Conservation (phyloP, 495 filamentous ascomycete species). For the Daldinia grandis region DNA sequence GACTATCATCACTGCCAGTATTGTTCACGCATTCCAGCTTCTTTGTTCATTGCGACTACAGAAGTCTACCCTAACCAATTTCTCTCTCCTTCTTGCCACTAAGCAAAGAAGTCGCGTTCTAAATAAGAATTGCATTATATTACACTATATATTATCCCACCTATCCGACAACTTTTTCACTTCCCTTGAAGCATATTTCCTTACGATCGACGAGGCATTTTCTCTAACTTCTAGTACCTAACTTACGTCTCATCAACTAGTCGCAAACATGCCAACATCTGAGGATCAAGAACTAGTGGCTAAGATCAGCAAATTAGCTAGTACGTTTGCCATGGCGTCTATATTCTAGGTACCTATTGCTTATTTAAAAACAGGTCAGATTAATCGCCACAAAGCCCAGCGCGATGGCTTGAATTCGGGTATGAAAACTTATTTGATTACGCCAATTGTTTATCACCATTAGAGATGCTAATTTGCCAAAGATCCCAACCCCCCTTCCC, state of each 20-base stretch:
- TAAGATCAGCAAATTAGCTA: slow-evolving; percentile 78
- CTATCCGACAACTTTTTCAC: neutral
- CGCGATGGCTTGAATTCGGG: slow-evolving; percentile 46
- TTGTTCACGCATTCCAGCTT: slow-evolving; percentile 1
- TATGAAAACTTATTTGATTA: slow-evolving; percentile 16
- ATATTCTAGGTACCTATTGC: slow-evolving; percentile 8
- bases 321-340: slow-evolving; percentile 54
- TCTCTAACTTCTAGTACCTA: slow-evolving; percentile 16
- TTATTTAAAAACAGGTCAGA: slow-evolving; percentile 66
- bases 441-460: neutral
- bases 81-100: neutral
- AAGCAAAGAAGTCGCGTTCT: neutral
- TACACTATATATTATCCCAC: neutral
- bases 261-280: slow-evolving; percentile 65
- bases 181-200: neutral
- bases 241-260: slow-evolving; percentile 28
- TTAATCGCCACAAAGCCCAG: slow-evolving; percentile 83
- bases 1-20: neutral
- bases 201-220: slow-evolving; percentile 11
- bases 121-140: neutral
- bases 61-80: slow-evolving; percentile 1
- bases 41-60: slow-evolving; percentile 19
- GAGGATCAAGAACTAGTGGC: slow-evolving; percentile 77
- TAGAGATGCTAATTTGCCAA: slow-evolving; percentile 32
- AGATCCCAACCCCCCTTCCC: slow-evolving; percentile 21